A percentile compares a stretch with the other conserved stretches of the same genome.
phyloP scores from a whole-genome alignment of 768 basidiomycete species.

The Termitomyces sp. region DNA sequence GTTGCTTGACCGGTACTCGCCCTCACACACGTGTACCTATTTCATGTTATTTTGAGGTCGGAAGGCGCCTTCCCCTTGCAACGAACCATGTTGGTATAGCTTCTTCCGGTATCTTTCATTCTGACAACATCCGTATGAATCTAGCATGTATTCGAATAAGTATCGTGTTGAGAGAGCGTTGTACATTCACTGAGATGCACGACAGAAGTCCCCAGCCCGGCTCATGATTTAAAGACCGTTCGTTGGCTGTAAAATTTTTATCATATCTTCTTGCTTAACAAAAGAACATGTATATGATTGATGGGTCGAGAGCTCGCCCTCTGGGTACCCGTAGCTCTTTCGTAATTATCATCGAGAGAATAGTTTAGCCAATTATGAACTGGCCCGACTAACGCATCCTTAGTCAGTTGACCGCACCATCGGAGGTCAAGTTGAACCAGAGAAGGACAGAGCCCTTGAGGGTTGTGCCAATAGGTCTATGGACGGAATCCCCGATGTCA shows the following conservation, averaged over 20 bases:
- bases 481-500: conserved; percentile 45
- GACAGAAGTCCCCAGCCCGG: conserved; percentile 43
- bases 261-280: conserved; percentile 48
- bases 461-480: conserved; percentile 33
- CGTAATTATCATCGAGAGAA: neutral
- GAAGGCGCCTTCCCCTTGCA: neutral
- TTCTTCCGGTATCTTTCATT: conserved; percentile 53
- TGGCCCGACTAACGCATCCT: conserved; percentile 43
- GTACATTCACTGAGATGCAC: conserved; percentile 30
- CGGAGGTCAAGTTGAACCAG: conserved; percentile 48
- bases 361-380: conserved; percentile 32
- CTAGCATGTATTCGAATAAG: conserved; percentile 21
- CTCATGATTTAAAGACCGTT: conserved; percentile 28
- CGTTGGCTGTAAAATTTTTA: conserved; percentile 41
- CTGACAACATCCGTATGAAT: conserved; percentile 42
- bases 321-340: neutral
- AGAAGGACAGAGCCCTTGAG: conserved; percentile 37
- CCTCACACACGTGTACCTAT: neutral
- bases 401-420: conserved; percentile 54
- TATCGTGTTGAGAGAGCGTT: neutral
- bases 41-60: neutral
- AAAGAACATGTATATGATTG: conserved; percentile 43
- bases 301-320: conserved; percentile 24
- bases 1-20: too few species aligned
- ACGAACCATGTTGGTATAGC: conserved; percentile 28